Percentiles rank a stretch among this genome's conserved stretches.
These are phyloP conservation scores for Agaricus sinodeliciosus DNA, from an alignment of 768 basidiomycete species.

Conservation along the genomic window DNA sequence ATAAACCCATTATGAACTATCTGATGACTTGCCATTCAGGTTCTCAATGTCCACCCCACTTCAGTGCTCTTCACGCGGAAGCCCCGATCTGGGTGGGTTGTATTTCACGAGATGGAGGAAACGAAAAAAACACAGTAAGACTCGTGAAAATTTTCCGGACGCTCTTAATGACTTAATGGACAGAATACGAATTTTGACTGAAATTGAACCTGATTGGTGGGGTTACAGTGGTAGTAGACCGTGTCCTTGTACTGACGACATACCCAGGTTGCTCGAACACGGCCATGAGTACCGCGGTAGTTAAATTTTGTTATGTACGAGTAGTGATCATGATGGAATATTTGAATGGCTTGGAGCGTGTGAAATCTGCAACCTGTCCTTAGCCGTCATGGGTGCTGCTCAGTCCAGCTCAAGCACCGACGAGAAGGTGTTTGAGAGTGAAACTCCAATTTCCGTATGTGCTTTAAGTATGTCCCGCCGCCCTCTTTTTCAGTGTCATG, in stretches of 20 bases:
- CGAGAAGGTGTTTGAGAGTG: conserved; percentile 52
- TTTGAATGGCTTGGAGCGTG: not conserved
- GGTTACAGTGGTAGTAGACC: conserved; percentile 1
- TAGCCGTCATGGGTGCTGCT: conserved; percentile 50
- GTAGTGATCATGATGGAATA: not conserved
- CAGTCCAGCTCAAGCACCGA: conserved; percentile 56
- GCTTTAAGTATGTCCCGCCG: not conserved
- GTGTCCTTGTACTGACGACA: not conserved
- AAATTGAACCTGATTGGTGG: conserved; percentile 93
- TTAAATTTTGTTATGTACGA: not conserved
- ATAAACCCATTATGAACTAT: not conserved
- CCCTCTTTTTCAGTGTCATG: not conserved
- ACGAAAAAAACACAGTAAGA: conserved; percentile 89
- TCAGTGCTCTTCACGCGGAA: conserved; percentile 93
- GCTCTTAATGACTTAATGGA: not conserved
- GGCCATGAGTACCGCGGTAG: conserved; percentile 22
- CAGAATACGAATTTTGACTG: conserved; percentile 89
- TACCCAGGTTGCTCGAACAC: conserved; percentile 27
- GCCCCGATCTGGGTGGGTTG: conserved; percentile 86
- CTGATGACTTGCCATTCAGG: conserved; percentile 33
- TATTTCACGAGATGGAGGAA: conserved; percentile 95
- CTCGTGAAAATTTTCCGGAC: too few species aligned
- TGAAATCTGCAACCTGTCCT: conserved; percentile 6
- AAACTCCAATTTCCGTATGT: conserved; percentile 48
- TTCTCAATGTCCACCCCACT: conserved; percentile 85